Conservation (phyloP, 306 rosid genomes). For the Cercis canadensis region DNA sequence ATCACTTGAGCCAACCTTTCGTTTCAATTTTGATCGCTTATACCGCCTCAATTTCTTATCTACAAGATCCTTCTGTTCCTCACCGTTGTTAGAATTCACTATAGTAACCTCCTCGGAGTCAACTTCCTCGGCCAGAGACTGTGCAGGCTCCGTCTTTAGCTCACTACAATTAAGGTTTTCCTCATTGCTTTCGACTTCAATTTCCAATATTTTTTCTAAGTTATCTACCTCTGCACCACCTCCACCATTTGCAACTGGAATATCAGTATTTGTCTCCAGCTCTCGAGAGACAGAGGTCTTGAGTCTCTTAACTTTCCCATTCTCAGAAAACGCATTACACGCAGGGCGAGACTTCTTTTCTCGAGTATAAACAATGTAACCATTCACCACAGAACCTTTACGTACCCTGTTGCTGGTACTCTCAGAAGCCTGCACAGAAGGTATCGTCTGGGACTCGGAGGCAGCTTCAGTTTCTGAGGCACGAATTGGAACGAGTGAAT, state of each 20-base stretch:
- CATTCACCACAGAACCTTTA: slow-evolving; percentile 63
- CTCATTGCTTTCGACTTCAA: slow-evolving; percentile 2
- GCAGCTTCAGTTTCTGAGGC: slow-evolving; percentile 15
- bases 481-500: slow-evolving; percentile 40
- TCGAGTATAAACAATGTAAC: slow-evolving; percentile 81
- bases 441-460: slow-evolving; percentile 35
- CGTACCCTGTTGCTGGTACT: slow-evolving; percentile 34
- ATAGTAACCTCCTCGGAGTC: slow-evolving; percentile 38
- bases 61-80: slow-evolving; percentile 27
- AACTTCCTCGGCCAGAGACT: slow-evolving; percentile 28
- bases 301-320: slow-evolving; percentile 31
- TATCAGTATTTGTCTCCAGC: slow-evolving; percentile 11
- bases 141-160: slow-evolving; percentile 21
- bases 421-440: slow-evolving; percentile 38
- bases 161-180: slow-evolving; percentile 29
- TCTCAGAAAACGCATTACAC: slow-evolving; percentile 33
- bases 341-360: slow-evolving; percentile 48
- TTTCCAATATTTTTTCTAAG: slow-evolving; percentile 8
- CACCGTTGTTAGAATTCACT: slow-evolving; percentile 8
- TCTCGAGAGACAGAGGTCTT: slow-evolving; percentile 18
- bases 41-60: slow-evolving; percentile 46
- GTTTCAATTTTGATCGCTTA: slow-evolving; percentile 50
- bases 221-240: slow-evolving; percentile 33
- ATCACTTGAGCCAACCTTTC: slow-evolving; percentile 42
- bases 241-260: slow-evolving; percentile 9